phyloP scores from a whole-genome alignment of 129 eudicot genomes.

The Glebionis coronaria region DNA sequence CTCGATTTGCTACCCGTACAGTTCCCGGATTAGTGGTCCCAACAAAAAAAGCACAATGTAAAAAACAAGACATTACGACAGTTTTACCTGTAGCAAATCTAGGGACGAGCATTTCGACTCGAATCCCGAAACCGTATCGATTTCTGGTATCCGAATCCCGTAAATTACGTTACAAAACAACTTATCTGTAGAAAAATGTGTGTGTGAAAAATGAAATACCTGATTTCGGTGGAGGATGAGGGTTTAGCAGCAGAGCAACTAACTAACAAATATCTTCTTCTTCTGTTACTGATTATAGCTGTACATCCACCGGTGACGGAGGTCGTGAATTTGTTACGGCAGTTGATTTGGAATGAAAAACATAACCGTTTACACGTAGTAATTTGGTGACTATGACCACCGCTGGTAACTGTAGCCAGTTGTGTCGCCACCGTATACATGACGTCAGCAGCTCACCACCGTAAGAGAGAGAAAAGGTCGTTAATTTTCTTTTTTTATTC shows the following conservation, averaged over 20 bases:
- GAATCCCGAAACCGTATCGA: too few relatives aligned
- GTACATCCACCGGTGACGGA: slow-evolving; percentile 17
- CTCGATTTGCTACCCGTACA: too few relatives aligned
- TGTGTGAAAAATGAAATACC: slow-evolving; percentile 17
- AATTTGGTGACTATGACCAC: neutral
- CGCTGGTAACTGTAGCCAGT: slow-evolving; percentile 29
- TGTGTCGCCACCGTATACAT: slow-evolving; percentile 49
- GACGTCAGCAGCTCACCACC: slow-evolving; percentile 13
- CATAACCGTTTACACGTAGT: slow-evolving; percentile 14
- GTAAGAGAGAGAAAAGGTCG: too few relatives aligned
- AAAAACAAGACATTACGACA: too few relatives aligned
- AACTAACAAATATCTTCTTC: slow-evolving; percentile 24
- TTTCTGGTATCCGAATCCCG: too few relatives aligned
- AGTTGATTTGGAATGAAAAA: slow-evolving; percentile 36
- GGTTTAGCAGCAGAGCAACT: slow-evolving; percentile 72
- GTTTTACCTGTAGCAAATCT: too few relatives aligned
- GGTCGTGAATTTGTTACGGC: slow-evolving; percentile 20
- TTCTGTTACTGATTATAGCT: slow-evolving; percentile 14
- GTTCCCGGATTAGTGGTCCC: too few relatives aligned
- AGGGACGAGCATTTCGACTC: too few relatives aligned
- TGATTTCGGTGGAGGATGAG: slow-evolving; percentile 61
- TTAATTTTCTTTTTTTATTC: too few relatives aligned
- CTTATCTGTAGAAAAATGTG: too few relatives aligned
- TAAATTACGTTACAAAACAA: too few relatives aligned
- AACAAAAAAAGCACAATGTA: too few relatives aligned